A percentile compares a stretch with the other conserved stretches of the same genome.
These are phyloP conservation scores for Fennellomyces sp. DNA, from an alignment of 371 early-diverging fungal species.

Conservation along the genomic window DNA sequence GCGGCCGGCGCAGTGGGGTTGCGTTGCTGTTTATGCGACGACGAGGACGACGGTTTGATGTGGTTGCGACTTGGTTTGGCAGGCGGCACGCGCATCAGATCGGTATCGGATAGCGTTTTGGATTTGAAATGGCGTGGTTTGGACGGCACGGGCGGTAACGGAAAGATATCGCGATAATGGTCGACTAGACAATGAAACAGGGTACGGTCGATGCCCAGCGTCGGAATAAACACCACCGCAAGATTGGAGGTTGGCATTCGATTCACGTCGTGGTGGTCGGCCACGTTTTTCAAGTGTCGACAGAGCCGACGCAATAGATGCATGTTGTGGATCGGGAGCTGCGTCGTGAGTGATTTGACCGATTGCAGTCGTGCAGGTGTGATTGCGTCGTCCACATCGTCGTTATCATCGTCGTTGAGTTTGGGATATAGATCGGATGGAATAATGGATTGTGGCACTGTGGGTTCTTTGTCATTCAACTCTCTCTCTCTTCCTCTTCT, in stretches of 20 bases:
- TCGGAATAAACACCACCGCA: constrained; percentile 82
- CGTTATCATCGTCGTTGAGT: constrained; percentile 14
- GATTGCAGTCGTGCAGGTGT: constrained; percentile 22
- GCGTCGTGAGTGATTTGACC: constrained; percentile 39
- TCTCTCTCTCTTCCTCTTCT: no score
- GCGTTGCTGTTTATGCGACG: constrained; percentile 5
- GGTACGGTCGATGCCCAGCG: constrained; percentile 71
- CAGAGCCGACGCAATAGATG: constrained; percentile 59
- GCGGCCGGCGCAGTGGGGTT: constrained; percentile 2
- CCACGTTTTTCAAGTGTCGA: constrained; percentile 71
- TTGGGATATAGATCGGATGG: constrained; percentile 28
- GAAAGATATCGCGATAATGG: constrained; percentile 16
- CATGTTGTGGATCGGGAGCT: constrained; percentile 59
- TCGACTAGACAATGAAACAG: constrained; percentile 65
- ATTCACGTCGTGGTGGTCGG: constrained; percentile 60
- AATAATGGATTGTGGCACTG: constrained; percentile 52
- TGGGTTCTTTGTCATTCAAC: neutral
- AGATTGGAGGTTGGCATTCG: constrained; percentile 83
- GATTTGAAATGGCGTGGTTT: constrained; percentile 32
- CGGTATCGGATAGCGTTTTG: constrained; percentile 31
- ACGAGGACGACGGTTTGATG: constrained; percentile 12
- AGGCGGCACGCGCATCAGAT: constrained; percentile 20
- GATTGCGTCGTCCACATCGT: constrained; percentile 10
- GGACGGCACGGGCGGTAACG: constrained; percentile 36
- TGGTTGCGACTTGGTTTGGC: constrained; percentile 33